Percentiles rank a stretch among this genome's conserved stretches.
These are phyloP conservation scores for Saturnispora halmiae DNA, from an alignment of 805 yeast genomes.

Conservation along the genomic window DNA sequence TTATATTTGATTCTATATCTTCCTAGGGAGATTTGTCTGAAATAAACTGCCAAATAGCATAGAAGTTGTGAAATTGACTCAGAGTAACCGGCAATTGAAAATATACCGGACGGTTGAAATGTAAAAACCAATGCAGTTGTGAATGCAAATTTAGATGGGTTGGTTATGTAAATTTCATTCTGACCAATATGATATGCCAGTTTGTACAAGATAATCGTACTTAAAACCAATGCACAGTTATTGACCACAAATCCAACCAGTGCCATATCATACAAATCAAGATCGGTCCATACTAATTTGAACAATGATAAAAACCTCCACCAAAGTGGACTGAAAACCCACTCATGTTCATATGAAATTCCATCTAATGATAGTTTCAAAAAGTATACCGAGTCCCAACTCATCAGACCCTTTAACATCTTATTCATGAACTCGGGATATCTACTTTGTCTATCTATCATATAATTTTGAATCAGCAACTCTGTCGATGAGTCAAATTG, in stretches of 20 bases:
- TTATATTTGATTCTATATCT: conserved; percentile 7
- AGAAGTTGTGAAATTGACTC: conserved; percentile 63
- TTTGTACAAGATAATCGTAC: conserved; percentile 40
- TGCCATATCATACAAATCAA: conserved; percentile 36
- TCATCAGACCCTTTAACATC: conserved; percentile 45
- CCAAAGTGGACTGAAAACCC: conserved; percentile 82
- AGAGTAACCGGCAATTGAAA: conserved; percentile 63
- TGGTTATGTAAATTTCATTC: neutral
- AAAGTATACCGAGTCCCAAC: conserved; percentile 87
- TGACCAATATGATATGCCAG: conserved; percentile 32
- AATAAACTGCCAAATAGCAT: conserved; percentile 46
- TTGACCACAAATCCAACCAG: conserved; percentile 40
- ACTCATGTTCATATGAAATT: conserved; percentile 73
- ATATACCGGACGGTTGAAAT: conserved; percentile 74
- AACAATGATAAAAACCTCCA: conserved; percentile 31
- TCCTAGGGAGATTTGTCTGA: conserved; percentile 33
- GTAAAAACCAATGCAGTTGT: conserved; percentile 34
- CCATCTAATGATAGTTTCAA: conserved; percentile 44
- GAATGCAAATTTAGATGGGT: conserved; percentile 11
- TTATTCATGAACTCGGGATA: conserved; percentile 9
- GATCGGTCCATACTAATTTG: conserved; percentile 12
- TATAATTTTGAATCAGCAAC: conserved; percentile 26
- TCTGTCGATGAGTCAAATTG: conserved; percentile 43
- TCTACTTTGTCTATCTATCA: neutral
- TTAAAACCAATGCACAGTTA: conserved; percentile 42